Conservation (phyloP, 176 grass and related monocot genomes). For the Areca catechu region DNA sequence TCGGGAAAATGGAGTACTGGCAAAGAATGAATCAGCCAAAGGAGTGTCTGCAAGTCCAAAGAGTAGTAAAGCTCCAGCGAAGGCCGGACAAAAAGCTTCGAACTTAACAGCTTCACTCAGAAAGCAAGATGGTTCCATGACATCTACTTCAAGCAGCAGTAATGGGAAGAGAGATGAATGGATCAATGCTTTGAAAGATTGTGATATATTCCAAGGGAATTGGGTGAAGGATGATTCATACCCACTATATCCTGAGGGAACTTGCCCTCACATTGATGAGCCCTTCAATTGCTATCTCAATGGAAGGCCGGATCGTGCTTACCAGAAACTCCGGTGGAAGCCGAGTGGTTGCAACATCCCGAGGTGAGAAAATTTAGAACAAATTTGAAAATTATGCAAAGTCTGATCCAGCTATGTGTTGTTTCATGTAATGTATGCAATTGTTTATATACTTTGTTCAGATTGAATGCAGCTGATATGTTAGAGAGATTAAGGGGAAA, state of each 20-base stretch:
- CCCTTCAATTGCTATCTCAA: conserved; percentile 86
- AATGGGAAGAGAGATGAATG: conserved; percentile 27
- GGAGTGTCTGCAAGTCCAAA: conserved; percentile 11
- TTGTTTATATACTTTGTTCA: neutral
- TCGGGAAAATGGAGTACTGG: no score
- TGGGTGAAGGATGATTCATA: conserved; percentile 83
- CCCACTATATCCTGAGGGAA: conserved; percentile 64
- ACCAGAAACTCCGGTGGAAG: conserved; percentile 84
- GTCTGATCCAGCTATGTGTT: no score
- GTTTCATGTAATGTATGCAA: no score
- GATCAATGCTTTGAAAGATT: conserved; percentile 60
- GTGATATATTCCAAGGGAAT: conserved; percentile 68
- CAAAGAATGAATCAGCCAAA: neutral
- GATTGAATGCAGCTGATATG: conserved; percentile 59
- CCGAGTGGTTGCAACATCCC: conserved; percentile 75
- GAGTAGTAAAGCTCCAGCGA: neutral
- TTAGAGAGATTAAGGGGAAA: conserved; percentile 70
- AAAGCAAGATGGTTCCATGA: conserved; percentile 10
- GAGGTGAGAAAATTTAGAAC: conserved; percentile 38
- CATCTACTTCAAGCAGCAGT: conserved; percentile 12
- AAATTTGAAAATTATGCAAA: no score
- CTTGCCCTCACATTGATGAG: conserved; percentile 81
- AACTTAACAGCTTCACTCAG: conserved; percentile 7
- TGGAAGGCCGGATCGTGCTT: conserved; percentile 62
- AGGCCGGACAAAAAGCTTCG: conserved; percentile 5